A percentile compares a stretch with the other conserved stretches of the same genome.
Evolutionary conservation across 495 filamentous ascomycete genomes (phyloP).

Genomic region (Aspergillus homomorphus): DNA sequence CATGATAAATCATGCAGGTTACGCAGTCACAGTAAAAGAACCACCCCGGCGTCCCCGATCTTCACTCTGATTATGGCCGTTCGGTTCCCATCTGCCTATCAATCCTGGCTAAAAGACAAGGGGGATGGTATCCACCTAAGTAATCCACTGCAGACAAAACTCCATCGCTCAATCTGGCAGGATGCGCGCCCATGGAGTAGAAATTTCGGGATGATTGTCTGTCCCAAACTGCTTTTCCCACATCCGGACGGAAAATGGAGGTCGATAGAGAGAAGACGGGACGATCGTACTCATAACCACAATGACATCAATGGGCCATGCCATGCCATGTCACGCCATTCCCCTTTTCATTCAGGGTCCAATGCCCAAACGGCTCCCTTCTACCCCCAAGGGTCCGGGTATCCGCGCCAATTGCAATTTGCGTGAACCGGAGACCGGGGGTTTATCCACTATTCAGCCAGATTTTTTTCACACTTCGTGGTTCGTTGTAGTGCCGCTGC

Average conservation of each 20-base stretch:
- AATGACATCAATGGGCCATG: neutral
- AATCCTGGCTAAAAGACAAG: neutral
- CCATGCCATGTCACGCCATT: too few species aligned
- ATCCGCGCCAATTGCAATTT: neutral
- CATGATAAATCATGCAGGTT: neutral
- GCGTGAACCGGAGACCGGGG: neutral
- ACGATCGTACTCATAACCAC: neutral
- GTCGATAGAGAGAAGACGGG: too few species aligned
- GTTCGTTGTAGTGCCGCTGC: too few species aligned
- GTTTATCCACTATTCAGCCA: neutral
- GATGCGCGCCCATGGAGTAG: neutral
- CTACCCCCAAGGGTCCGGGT: conserved; percentile 1
- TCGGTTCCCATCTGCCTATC: neutral
- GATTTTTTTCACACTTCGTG: neutral
- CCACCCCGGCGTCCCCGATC: neutral
- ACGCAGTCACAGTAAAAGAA: neutral
- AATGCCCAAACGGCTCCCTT: neutral
- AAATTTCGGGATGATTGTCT: too few species aligned
- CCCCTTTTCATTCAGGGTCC: neutral
- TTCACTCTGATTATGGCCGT: neutral
- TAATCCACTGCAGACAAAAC: neutral
- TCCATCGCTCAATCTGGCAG: neutral
- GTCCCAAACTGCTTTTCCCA: neutral
- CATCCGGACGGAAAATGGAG: neutral
- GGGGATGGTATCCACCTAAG: neutral